phyloP scores from a whole-genome alignment of 805 yeast species.

The Spathaspora gorwiae region DNA sequence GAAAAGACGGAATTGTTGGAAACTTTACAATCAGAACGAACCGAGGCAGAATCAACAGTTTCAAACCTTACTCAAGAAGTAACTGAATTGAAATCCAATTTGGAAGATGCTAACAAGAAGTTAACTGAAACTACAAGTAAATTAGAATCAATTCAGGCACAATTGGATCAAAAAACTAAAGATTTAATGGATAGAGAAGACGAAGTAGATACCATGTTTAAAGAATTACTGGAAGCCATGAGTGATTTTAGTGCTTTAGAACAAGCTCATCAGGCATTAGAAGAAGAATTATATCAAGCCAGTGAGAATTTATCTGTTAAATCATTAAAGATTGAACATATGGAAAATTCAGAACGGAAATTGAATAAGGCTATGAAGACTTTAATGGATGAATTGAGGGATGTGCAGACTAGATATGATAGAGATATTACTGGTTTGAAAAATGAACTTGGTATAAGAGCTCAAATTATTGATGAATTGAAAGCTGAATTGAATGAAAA shows the following conservation, averaged over 20 bases:
- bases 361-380: not conserved
- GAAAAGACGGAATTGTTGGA: not conserved
- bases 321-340: slow-evolving; percentile 4
- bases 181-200: not conserved
- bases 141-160: not conserved
- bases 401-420: not conserved
- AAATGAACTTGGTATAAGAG: slow-evolving; percentile 3
- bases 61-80: not conserved
- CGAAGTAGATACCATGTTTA: not conserved
- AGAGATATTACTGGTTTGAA: not conserved
- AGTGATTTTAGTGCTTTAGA: not conserved
- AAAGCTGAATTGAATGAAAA: slow-evolving; percentile 28
- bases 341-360: slow-evolving; percentile 4
- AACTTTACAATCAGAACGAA: not conserved
- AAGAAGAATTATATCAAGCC: not conserved
- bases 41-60: not conserved
- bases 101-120: slow-evolving; percentile 24
- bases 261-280: not conserved
- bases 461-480: not conserved
- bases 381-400: not conserved
- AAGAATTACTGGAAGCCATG: not conserved
- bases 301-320: not conserved
- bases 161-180: not conserved
- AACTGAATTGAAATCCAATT: slow-evolving; percentile 7
- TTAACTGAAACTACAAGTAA: not conserved